Conservation (phyloP, 306 rosid species). For the Morella rubra region DNA sequence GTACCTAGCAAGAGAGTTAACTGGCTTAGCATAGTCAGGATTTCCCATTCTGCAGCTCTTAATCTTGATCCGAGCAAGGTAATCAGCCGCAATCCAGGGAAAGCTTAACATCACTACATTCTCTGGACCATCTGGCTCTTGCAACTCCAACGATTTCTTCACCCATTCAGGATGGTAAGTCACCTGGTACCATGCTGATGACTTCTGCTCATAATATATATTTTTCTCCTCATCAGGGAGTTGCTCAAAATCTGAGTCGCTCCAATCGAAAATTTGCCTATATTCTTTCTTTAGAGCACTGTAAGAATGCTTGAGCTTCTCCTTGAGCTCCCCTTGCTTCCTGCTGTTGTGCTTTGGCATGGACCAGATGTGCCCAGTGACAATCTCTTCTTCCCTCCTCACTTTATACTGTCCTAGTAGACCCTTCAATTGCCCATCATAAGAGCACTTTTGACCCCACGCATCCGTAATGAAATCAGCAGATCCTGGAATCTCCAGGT, state of each 20-base stretch:
- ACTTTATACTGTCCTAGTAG: conserved; percentile 77
- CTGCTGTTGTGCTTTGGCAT: conserved; percentile 80
- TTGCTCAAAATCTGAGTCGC: conserved; percentile 40
- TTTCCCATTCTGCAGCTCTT: conserved; percentile 27
- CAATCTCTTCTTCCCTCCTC: conserved; percentile 79
- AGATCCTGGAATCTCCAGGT: conserved; percentile 58
- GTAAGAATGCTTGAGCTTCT: conserved; percentile 85
- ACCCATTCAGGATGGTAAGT: conserved; percentile 83
- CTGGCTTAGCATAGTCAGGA: conserved; percentile 51
- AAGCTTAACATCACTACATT: conserved; percentile 61
- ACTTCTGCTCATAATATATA: conserved; percentile 64
- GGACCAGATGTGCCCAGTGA: conserved; percentile 90
- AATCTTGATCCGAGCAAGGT: conserved; percentile 79
- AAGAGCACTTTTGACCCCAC: conserved; percentile 67
- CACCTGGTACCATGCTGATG: conserved; percentile 87
- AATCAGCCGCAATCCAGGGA: conserved; percentile 83
- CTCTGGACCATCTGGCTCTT: conserved; percentile 37
- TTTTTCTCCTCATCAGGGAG: conserved; percentile 64
- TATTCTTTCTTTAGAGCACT: conserved; percentile 72
- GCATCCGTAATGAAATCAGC: conserved; percentile 63
- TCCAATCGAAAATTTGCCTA: conserved; percentile 61
- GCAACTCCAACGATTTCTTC: conserved; percentile 41
- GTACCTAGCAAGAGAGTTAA: conserved; percentile 56
- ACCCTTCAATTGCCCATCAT: conserved; percentile 66
- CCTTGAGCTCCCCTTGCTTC: conserved; percentile 92